Base-by-base conservation (phyloP, 139 green algal genomes). In the Diplosphaera chodatii region DNA sequence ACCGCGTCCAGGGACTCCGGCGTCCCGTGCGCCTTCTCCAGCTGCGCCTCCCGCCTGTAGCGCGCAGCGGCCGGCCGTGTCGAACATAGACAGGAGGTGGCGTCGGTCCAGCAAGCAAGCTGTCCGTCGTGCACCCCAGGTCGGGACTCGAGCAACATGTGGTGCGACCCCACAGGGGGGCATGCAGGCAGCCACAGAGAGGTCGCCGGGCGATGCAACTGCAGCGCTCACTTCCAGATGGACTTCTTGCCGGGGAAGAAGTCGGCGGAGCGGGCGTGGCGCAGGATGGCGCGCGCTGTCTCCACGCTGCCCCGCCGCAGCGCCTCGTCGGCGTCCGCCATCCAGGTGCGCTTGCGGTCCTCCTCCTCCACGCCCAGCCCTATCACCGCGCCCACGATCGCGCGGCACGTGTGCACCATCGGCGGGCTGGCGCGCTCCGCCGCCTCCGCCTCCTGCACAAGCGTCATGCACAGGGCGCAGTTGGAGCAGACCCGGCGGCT, bases 1-100 rank as follows among this genome's bases (percentile, higher is more conserved):
- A 99, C 69, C 30, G 77, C 89, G 68, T 97, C 90, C 75, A 98
- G 74, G 31, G 63, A 71, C 56, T 90, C 86, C 21, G 62, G 62
- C 16, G 40, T 92, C 69, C 94, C 94, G 56, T 92, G 81, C 27
- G 73, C 67, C 85, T 97, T 97, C 84, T 99, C 95, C 64, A 98
- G 86, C 73, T 91, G 75, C 16, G 95, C 95, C 13, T 92, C 91
- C 4, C 78, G 72, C 23, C 90, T 77, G 48, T 18, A 25, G 16
- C 48, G 10, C 3, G 48, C 13, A 13, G 37, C 8, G 10, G 13
- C 8, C 37, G 37, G 13, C 10, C 8, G 10, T 21, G 37, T 48
- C 13, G 37, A 8, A 13, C 8, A 48, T 21, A 8, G 10, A 13
- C 37, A 48, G 37, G 10, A 48, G 10, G 37, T 21, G 37, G 10